phyloP scores from a whole-genome alignment of 768 basidiomycete genomes.

The Suillus spraguei region DNA sequence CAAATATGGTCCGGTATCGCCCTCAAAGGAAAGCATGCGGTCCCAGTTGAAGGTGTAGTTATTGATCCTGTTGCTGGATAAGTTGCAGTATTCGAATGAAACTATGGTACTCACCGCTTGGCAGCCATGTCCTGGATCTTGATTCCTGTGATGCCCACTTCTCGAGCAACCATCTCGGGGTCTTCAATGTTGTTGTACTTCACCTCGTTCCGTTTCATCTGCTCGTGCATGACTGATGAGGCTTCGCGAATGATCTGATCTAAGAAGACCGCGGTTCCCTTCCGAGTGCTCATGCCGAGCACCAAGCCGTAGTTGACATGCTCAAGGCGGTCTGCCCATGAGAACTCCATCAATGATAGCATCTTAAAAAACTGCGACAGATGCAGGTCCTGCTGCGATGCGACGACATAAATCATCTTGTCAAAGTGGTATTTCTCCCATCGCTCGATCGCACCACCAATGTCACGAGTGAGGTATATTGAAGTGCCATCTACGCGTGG shows the following conservation, averaged over 20 bases:
- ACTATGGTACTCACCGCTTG: constrained; percentile 62
- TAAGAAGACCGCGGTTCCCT: constrained; percentile 93
- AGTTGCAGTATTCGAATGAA: background rate
- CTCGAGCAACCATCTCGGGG: constrained; percentile 73
- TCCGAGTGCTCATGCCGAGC: constrained; percentile 92
- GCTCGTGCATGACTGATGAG: constrained; percentile 88
- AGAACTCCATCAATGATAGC: constrained; percentile 84
- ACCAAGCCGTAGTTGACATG: constrained; percentile 94
- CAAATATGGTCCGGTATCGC: constrained; percentile 93
- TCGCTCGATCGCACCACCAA: constrained; percentile 91
- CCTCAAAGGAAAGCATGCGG: constrained; percentile 94
- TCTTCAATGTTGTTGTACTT: constrained; percentile 90
- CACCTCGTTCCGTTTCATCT: constrained; percentile 93
- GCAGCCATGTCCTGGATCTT: constrained; percentile 99
- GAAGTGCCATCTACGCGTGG: constrained; percentile 77
- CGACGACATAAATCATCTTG: constrained; percentile 93
- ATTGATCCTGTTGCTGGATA: constrained; percentile 65
- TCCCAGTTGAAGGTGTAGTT: constrained; percentile 96
- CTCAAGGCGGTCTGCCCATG: constrained; percentile 80
- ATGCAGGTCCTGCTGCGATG: constrained; percentile 86
- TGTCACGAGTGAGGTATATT: constrained; percentile 94
- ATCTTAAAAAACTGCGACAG: constrained; percentile 93
- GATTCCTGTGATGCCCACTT: constrained; percentile 93
- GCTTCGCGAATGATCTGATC: constrained; percentile 93
- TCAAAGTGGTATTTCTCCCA: constrained; percentile 90